Base-by-base conservation (phyloP, 2,329 filamentous ascomycete species). In the Blastomyces silverae region DNA sequence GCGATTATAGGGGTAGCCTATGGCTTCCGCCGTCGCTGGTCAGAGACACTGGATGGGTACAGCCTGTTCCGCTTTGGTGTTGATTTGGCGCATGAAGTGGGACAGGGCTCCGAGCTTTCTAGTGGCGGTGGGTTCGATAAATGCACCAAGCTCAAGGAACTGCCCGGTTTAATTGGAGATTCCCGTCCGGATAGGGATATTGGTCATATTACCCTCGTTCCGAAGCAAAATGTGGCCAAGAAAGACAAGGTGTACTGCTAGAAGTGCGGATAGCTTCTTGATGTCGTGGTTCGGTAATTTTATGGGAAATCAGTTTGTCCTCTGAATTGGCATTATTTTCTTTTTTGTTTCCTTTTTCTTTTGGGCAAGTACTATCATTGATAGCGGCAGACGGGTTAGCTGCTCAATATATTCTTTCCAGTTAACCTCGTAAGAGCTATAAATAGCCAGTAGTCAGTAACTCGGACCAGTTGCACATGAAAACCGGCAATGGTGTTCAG, bases 11-110 rank as follows among this genome's bases (percentile, higher is more conserved):
- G 61, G n/a, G 8, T 66, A 1, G 48, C 61, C 8, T 68, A 60
- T 52, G 65, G 66, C 17, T 48, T 61, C 34, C 57, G 65, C 22
- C 37, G 59, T 22, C 66, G 66, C 31, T 67, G 66, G 66, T 46
- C 48, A 34, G 66, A 67, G 31, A 66, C 63, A 13, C 50, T 67
- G 10, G 65, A 67, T 48, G 65, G 65, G 11, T 68, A 57, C 44
- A 64, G 53, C 56, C 61, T 68, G 61, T 65, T 67, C 52, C 31
- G 60, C 5, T 67, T 68, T 20, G 65, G 66, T 8, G 62, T 57
- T 25, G 63, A 66, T 62, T 39, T 64, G 42, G 53, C 62, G 8
- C 53, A 53, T 42, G 42, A 52, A 22, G 22, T 61, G 28, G 44
- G 31, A 34, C n/a, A 55, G 17, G 25, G 53, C 15, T 44, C 59